Conservation (phyloP, 208 protist species). For the Crithidia thermophila region DNA sequence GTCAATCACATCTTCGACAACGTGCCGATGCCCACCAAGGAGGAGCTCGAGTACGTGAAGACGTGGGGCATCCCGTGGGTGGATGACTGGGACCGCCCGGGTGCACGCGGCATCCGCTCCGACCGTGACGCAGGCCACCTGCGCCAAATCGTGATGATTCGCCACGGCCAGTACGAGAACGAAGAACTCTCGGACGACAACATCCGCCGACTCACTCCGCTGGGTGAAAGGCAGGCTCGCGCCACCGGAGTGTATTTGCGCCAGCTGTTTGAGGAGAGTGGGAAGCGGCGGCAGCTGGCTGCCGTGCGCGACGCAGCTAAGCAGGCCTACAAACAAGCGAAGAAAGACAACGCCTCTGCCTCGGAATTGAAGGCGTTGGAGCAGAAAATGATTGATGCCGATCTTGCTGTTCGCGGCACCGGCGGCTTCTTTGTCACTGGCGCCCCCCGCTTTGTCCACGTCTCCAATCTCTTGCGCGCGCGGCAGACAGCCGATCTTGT, state of each 20-base stretch:
- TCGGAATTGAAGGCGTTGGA: conserved; percentile 14
- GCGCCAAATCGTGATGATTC: conserved; percentile 76
- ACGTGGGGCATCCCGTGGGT: conserved; percentile 68
- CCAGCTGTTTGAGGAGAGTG: conserved; percentile 25
- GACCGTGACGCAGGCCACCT: conserved; percentile 14
- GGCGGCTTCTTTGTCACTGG: conserved; percentile 38
- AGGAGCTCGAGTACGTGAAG: conserved; percentile 48
- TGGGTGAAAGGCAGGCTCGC: conserved; percentile 64
- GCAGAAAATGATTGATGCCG: conserved; percentile 13
- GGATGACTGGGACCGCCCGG: conserved; percentile 66
- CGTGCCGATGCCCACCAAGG: conserved; percentile 19
- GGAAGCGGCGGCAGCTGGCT: conserved; percentile 15
- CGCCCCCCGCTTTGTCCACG: conserved; percentile 42
- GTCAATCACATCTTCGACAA: conserved; percentile 41
- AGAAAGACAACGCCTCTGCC: conserved; percentile 4
- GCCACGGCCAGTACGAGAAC: conserved; percentile 86
- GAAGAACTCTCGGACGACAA: conserved; percentile 39
- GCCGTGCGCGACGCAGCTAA: not conserved
- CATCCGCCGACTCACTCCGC: conserved; percentile 43
- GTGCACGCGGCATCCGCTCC: conserved; percentile 12
- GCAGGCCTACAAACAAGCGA: conserved; percentile 13
- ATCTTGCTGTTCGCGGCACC: not conserved
- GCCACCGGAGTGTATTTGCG: conserved; percentile 59
- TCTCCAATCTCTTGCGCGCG: conserved; percentile 64
- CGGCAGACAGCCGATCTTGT: conserved; percentile 65